Conservation (phyloP, 768 basidiomycete species). For the Nidularia sp. region DNA sequence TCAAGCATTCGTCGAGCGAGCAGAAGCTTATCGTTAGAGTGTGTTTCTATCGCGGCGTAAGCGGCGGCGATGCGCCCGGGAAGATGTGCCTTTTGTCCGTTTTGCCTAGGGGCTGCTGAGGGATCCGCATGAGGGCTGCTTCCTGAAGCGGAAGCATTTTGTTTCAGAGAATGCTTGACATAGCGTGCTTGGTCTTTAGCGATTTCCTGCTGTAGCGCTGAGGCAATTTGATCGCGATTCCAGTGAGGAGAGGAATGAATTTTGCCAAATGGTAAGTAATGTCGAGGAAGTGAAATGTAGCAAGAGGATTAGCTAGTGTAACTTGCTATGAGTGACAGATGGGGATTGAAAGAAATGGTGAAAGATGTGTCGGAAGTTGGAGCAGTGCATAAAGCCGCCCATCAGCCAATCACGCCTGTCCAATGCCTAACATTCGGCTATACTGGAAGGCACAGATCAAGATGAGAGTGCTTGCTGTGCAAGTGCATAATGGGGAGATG, state of each 20-base stretch:
- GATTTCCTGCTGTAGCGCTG: slow-evolving; percentile 37
- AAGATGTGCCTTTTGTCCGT: slow-evolving; percentile 19
- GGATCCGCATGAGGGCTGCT: slow-evolving; percentile 9
- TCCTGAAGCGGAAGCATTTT: slow-evolving; percentile 9
- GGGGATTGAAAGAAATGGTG: too few species aligned
- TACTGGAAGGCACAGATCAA: background rate
- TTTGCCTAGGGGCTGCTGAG: slow-evolving; percentile 13
- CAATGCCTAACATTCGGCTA: too few species aligned
- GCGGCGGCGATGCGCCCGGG: slow-evolving; percentile 27
- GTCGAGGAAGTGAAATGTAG: too few species aligned
- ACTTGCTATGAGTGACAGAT: too few species aligned
- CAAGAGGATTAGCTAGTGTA: too few species aligned
- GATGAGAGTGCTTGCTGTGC: background rate
- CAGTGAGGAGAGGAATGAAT: background rate
- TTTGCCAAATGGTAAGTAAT: background rate
- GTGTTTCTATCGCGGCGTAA: slow-evolving; percentile 30
- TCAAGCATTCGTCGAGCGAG: slow-evolving; percentile 37
- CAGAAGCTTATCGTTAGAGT: slow-evolving; percentile 31
- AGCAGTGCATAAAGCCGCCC: too few species aligned
- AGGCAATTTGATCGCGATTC: background rate
- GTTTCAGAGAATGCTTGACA: slow-evolving; percentile 28
- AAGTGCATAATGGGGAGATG: too few species aligned
- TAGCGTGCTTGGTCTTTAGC: slow-evolving; percentile 32
- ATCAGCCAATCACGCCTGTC: too few species aligned
- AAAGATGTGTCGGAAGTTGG: too few species aligned